Conservation (phyloP, 208 protist genomes). For the Leishmania major region DNA sequence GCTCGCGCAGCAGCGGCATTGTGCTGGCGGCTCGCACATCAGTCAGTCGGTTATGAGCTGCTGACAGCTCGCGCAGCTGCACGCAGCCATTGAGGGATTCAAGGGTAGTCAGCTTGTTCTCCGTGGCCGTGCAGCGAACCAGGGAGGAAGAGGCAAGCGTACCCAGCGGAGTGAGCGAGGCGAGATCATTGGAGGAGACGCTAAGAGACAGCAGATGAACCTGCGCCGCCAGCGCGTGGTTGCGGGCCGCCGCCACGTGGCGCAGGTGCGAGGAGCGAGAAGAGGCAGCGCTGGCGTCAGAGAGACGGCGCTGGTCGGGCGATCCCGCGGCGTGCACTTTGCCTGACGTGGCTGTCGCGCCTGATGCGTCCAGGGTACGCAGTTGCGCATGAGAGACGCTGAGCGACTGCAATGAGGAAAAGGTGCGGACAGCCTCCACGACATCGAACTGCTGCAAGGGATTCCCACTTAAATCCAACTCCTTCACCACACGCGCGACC, state of each 20-base stretch:
- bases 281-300: neutral
- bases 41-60: constrained; percentile 57
- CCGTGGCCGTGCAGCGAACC: constrained; percentile 13
- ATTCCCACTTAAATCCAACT: constrained; percentile 82
- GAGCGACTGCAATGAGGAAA: constrained; percentile 46
- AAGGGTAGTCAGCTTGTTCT: constrained; percentile 55
- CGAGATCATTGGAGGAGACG: constrained; percentile 67
- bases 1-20: constrained; percentile 49
- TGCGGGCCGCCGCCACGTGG: constrained; percentile 60
- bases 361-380: neutral
- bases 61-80: constrained; percentile 43
- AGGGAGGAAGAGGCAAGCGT: constrained; percentile 21
- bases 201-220: constrained; percentile 44
- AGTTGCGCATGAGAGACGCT: constrained; percentile 50
- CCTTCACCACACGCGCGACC: constrained; percentile 7
- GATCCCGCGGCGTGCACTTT: neutral
- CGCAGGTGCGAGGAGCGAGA: constrained; percentile 37
- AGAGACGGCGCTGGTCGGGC: neutral
- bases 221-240: constrained; percentile 43
- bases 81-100: constrained; percentile 45
- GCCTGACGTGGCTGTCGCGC: neutral
- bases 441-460: constrained; percentile 39
- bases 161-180: constrained; percentile 45
- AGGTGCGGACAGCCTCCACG: constrained; percentile 48
- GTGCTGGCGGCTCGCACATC: constrained; percentile 35